phyloP scores from a whole-genome alignment of 768 basidiomycete genomes.

The Inosperma sp. region DNA sequence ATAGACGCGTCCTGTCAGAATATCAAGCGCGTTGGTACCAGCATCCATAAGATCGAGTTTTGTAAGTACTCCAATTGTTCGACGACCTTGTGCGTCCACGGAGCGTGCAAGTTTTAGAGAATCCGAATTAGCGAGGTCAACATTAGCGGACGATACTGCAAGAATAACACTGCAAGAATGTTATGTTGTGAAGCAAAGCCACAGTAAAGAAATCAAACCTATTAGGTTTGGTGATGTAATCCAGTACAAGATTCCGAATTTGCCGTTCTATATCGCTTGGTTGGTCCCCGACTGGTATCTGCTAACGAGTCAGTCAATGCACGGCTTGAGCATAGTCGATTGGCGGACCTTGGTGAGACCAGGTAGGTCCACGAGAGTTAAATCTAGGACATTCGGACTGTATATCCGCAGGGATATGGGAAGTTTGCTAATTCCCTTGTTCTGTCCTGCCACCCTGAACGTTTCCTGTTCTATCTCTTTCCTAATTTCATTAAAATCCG shows the following conservation, averaged over 20 bases:
- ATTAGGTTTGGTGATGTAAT: constrained; percentile 96
- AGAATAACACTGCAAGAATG: constrained; percentile 80
- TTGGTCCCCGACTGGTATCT: constrained; percentile 96
- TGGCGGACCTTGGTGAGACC: constrained; percentile 85
- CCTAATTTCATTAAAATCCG: constrained; percentile 92
- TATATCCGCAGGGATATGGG: constrained; percentile 95
- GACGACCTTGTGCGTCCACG: constrained; percentile 92
- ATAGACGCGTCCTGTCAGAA: constrained; percentile 94
- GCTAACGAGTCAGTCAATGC: not conserved
- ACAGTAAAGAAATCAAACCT: constrained; percentile 49
- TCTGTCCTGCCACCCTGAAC: constrained; percentile 94
- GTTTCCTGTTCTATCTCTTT: constrained; percentile 99
- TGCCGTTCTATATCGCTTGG: constrained; percentile 97
- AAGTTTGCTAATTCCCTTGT: constrained; percentile 95
- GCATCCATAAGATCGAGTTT: constrained; percentile 99
- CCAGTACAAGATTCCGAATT: constrained; percentile 89
- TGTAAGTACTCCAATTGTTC: constrained; percentile 94
- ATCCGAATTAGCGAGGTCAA: constrained; percentile 98
- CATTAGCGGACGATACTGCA: constrained; percentile 95
- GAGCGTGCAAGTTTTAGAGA: constrained; percentile 93
- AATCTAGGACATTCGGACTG: constrained; percentile 90
- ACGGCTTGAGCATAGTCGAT: not conserved
- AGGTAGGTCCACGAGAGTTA: constrained; percentile 95
- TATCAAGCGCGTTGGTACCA: constrained; percentile 94
- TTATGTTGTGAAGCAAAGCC: not conserved